Evolutionary conservation across 371 early-diverging fungal species (phyloP).

Genomic region (Mortierella sp.): DNA sequence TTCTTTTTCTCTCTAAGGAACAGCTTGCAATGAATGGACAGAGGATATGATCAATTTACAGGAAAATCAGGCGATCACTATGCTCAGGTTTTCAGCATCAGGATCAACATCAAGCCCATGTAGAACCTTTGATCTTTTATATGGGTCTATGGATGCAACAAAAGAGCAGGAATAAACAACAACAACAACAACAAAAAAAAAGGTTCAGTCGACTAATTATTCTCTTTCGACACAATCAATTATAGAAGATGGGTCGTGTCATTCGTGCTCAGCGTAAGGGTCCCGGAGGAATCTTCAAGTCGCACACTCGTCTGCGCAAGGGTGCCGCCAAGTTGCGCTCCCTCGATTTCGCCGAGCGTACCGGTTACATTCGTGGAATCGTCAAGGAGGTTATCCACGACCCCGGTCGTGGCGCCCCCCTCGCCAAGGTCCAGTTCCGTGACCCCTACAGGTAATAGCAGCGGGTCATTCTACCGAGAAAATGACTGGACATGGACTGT

Average conservation of each 20-base stretch:
- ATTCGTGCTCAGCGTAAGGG: constrained; percentile 93
- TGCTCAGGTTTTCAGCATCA: not conserved
- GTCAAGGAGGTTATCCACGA: constrained; percentile 99
- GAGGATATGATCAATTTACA: too few relatives aligned
- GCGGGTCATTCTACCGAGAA: not conserved
- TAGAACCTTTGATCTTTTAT: too few relatives aligned
- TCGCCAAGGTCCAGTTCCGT: constrained; percentile 94
- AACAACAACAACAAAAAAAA: not conserved
- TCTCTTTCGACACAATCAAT: not conserved
- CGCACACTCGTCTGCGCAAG: constrained; percentile 95
- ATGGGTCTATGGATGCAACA: not conserved
- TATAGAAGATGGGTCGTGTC: constrained; percentile 79
- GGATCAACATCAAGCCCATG: not conserved
- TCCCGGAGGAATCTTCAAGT: constrained; percentile 98
- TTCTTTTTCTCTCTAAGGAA: too few relatives aligned
- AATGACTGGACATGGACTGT: not conserved
- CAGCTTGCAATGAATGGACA: too few relatives aligned
- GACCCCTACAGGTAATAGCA: constrained; percentile 66
- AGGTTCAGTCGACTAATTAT: not conserved
- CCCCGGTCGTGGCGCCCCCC: constrained; percentile 99
- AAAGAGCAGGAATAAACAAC: not conserved
- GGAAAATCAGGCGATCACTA: not conserved
- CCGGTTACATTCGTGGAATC: constrained; percentile 97
- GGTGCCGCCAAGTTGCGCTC: constrained; percentile 97
- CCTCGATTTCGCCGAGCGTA: constrained; percentile 96